These are phyloP conservation scores for Sistotremastrum suecicum DNA, from an alignment of 768 basidiomycete genomes.

Conservation along the genomic window DNA sequence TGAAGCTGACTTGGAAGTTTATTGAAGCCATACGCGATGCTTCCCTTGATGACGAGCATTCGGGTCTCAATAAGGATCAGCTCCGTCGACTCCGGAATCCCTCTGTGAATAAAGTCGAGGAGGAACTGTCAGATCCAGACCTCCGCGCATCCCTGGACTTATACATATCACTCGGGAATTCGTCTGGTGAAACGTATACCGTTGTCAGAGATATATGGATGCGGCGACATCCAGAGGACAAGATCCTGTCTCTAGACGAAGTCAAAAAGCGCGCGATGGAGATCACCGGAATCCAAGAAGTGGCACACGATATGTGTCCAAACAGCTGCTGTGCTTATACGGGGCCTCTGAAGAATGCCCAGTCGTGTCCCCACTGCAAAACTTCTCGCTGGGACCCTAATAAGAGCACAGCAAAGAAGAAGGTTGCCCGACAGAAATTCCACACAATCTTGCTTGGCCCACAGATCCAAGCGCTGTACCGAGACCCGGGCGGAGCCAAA, in stretches of 20 bases:
- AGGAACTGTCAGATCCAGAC: no score
- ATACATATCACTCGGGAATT: slow-evolving; percentile 16
- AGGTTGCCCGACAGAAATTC: slow-evolving; percentile 19
- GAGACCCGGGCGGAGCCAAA: slow-evolving; percentile 9
- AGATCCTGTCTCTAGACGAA: slow-evolving; percentile 8
- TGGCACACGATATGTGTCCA: slow-evolving; percentile 27
- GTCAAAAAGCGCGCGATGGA: slow-evolving; percentile 9
- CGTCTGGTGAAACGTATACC: slow-evolving; percentile 20
- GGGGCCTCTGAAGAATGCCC: slow-evolving; percentile 18
- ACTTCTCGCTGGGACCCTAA: slow-evolving; percentile 15
- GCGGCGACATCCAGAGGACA: slow-evolving; percentile 9
- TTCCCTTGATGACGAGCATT: slow-evolving; percentile 14
- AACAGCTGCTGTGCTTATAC: slow-evolving; percentile 27
- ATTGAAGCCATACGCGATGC: slow-evolving; percentile 13
- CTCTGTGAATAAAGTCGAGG: neutral
- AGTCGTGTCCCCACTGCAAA: slow-evolving; percentile 19
- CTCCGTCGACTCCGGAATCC: slow-evolving; percentile 18
- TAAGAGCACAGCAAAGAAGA: neutral
- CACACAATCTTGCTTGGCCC: slow-evolving; percentile 27
- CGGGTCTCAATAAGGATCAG: slow-evolving; percentile 7
- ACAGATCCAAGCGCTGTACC: slow-evolving; percentile 26
- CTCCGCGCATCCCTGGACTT: slow-evolving; percentile 19
- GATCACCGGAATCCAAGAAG: slow-evolving; percentile 21
- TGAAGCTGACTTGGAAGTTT: no score
- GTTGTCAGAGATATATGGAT: slow-evolving; percentile 10